Conservation (phyloP, 2,329 filamentous ascomycete species). For the Phaeosphaeria sp. region DNA sequence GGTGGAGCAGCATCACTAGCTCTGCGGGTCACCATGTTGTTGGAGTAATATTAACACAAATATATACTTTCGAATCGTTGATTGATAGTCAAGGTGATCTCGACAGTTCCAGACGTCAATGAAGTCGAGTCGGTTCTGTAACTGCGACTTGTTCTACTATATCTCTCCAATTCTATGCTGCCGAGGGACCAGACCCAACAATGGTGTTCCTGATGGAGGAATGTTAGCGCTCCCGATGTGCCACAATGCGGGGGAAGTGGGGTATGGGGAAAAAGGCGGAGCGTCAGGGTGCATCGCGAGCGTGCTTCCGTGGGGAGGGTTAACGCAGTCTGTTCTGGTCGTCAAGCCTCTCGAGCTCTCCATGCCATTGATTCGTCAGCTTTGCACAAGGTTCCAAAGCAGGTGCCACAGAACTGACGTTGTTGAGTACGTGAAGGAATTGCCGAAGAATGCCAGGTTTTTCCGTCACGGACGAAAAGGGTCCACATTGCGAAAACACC, state of each 20-base stretch:
- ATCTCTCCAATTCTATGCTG: conserved; percentile 9
- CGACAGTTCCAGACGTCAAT: conserved; percentile 10
- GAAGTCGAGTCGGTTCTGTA: conserved; percentile 14
- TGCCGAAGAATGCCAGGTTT: conserved; percentile 20
- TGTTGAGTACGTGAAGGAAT: background rate
- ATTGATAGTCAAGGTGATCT: conserved; percentile 8
- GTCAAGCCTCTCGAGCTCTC: background rate
- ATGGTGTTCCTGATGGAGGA: background rate
- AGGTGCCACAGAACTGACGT: conserved; percentile 1
- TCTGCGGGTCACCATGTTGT: conserved; percentile 33
- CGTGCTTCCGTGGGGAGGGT: conserved; percentile 1
- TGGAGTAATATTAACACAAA: conserved; percentile 12
- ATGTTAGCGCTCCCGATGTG: conserved; percentile 10
- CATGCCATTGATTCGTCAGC: conserved; percentile 4
- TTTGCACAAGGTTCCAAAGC: background rate
- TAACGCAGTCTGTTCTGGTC: conserved; percentile 13
- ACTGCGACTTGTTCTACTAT: conserved; percentile 5
- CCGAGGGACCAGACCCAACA: conserved; percentile 10
- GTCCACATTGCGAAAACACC: background rate
- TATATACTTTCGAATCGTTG: conserved; percentile 16
- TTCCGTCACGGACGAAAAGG: conserved; percentile 3
- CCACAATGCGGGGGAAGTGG: conserved; percentile 34
- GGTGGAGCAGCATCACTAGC: conserved; percentile 31
- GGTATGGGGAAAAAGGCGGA: conserved; percentile 15
- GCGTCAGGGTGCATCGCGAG: conserved; percentile 3